Conservation (phyloP, 108 stramenopile species). For the Epithemia pelagica region DNA sequence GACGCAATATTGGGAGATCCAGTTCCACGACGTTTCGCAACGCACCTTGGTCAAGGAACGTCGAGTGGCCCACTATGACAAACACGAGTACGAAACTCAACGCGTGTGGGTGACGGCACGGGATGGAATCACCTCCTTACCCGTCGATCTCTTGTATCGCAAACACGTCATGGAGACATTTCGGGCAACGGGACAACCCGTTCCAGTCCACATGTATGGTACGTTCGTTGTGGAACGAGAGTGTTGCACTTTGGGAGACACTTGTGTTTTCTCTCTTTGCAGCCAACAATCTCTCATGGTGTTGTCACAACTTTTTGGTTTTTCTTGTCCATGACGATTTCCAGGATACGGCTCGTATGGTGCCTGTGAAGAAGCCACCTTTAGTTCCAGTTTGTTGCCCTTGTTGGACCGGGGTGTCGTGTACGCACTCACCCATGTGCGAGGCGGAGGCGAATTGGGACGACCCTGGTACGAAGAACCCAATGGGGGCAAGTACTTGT, state of each 20-base stretch:
- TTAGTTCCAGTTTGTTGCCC: conserved; percentile 66
- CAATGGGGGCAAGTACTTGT: conserved; percentile 79
- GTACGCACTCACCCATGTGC: conserved; percentile 86
- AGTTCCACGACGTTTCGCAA: conserved; percentile 35
- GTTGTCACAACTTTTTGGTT: too few species aligned
- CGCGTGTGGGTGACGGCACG: conserved; percentile 56
- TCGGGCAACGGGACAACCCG: conserved; percentile 10
- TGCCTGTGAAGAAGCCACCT: conserved; percentile 80
- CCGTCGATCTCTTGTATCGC: conserved; percentile 79
- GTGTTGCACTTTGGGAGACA: too few species aligned
- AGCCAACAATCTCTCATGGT: too few species aligned
- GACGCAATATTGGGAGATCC: conserved; percentile 46
- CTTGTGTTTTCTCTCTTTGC: too few species aligned
- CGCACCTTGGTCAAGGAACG: conserved; percentile 67
- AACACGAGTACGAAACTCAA: conserved; percentile 62
- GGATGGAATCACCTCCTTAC: conserved; percentile 77
- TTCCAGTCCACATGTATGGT: conserved; percentile 82
- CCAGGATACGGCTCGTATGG: conserved; percentile 92
- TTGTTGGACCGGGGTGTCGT: conserved; percentile 84
- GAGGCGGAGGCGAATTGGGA: conserved; percentile 97
- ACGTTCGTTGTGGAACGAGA: too few species aligned
- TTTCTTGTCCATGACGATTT: too few species aligned
- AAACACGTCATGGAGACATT: conserved; percentile 51
- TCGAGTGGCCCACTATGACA: conserved; percentile 78
- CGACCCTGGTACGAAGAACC: conserved; percentile 92